Evolutionary conservation across 768 basidiomycete species (phyloP), one percentile per base, ranked within the genome.

Genomic region (Clitopilus hobsonii): DNA sequence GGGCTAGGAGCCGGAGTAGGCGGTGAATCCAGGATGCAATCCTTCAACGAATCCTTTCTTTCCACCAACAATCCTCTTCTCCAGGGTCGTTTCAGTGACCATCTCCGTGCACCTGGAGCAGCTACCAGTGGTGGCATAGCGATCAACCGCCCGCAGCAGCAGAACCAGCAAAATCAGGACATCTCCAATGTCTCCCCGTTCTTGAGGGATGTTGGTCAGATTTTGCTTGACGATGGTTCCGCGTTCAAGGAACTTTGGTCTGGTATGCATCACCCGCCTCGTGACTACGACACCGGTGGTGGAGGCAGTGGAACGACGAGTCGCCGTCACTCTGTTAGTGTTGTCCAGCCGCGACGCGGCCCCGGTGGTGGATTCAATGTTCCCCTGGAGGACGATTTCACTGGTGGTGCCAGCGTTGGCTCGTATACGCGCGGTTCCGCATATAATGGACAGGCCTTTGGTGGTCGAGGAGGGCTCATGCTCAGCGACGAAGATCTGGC

Each of bases 121-220:
- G 83, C 83, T 62, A 74, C 79, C 56, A 28, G 14, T 51, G 67
- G 68, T 57, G 63, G 69, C 61, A 65, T 67, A 56, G 70, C 74
- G 63, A 82, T 80, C 69, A 80, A 75, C 62, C 71, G 72, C 69
- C 71, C 74, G 54, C 72, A 75, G 56, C 73, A 71, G 64, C 75
- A 70, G 57, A 14, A 23, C 16, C 27, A 27, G 26, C 13, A 13
- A 27, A 61, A 65, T 52, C 60, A 50, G 49, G 78, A 91, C 68
- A 69, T 82, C 38, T 88, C 89, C 26, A 93, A 92, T 66, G 88
- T 90, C 81, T 85, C 83, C 59, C 91, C 91, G 0, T 93, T 94
- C 65, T 82, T 89, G n/a, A 75, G 91, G 22, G 89, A 94, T 66
- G 87, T 93, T 16, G 84, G 82, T 5, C 84, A 88, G 68, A 89